A percentile compares a stretch with the other conserved stretches of the same genome.
These are phyloP conservation scores for Cymbopogon flexuosus DNA, from an alignment of 202 grass and related monocot genomes.

Conservation along the genomic window DNA sequence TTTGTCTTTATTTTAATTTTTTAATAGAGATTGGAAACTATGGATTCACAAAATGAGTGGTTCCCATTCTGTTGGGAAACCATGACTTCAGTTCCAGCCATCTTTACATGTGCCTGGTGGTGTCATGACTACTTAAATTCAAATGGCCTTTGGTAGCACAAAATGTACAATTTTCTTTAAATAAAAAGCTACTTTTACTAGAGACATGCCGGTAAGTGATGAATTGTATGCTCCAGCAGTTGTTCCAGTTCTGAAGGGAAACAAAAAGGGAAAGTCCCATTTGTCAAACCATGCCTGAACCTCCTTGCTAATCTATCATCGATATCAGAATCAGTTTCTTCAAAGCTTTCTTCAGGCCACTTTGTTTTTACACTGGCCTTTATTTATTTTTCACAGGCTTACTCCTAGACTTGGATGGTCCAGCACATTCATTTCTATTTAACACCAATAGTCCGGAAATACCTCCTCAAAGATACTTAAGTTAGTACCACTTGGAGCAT, in stretches of 20 bases:
- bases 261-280: neutral
- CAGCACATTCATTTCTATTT: neutral
- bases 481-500: neutral
- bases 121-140: neutral
- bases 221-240: slow-evolving; percentile 1
- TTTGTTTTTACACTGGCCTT: neutral
- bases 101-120: neutral
- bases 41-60: neutral
- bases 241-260: neutral
- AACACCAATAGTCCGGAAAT: neutral
- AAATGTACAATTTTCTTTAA: neutral
- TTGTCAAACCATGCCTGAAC: neutral
- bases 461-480: neutral
- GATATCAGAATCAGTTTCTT: neutral
- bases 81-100: neutral
- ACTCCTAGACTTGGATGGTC: neutral
- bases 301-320: neutral
- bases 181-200: neutral
- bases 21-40: neutral
- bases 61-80: neutral
- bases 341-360: neutral
- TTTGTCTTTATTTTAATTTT: neutral
- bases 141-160: neutral
- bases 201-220: neutral
- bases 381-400: neutral